Evolutionary conservation across 257 asterid species (phyloP).

Genomic region (Solanum etuberosum): DNA sequence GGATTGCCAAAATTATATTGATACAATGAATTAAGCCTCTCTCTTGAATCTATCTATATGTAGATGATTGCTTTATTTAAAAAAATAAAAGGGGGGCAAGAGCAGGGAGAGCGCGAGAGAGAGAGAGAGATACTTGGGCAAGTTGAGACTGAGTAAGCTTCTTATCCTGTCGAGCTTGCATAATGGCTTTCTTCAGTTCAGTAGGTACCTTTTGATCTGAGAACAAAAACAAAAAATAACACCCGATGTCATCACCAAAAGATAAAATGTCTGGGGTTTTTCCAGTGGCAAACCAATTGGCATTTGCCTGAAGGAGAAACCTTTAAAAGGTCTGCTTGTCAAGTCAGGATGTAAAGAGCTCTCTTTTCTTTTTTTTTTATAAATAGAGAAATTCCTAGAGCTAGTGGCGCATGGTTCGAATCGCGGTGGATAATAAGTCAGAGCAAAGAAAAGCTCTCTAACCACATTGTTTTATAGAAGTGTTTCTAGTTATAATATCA

Average conservation of each 20-base stretch:
- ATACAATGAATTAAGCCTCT: background rate
- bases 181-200: slow-evolving; percentile 76
- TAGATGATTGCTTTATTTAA: background rate
- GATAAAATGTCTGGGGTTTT: background rate
- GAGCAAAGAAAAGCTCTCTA: background rate
- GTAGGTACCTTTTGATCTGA: slow-evolving; percentile 82
- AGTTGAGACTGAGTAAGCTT: slow-evolving; percentile 85
- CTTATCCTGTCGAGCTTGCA: slow-evolving; percentile 84
- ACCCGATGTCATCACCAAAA: background rate
- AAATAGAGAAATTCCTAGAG: background rate
- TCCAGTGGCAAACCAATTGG: background rate
- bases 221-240: background rate
- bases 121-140: slow-evolving; percentile 45
- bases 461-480: background rate
- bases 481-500: background rate
- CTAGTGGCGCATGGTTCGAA: background rate
- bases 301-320: background rate
- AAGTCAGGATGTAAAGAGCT: background rate
- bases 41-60: background rate
- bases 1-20: background rate
- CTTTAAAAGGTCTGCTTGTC: background rate
- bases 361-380: background rate
- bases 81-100: background rate
- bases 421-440: background rate
- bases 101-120: background rate